Conservation (phyloP, 1,284 basidiomycete species). For the Rhizoctonia solani region DNA sequence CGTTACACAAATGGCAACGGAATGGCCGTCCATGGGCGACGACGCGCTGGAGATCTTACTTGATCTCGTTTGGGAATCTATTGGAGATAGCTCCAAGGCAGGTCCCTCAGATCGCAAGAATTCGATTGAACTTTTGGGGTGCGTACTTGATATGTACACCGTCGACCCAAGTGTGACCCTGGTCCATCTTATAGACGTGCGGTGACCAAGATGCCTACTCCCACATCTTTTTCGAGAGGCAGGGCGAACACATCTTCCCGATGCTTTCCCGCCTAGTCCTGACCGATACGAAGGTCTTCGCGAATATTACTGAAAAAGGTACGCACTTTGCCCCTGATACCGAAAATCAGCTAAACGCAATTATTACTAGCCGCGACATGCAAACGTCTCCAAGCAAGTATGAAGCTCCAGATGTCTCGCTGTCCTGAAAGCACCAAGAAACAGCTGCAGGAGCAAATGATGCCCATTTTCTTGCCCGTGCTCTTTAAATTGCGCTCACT, state of each 20-base stretch:
- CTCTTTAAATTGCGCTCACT: slow-evolving; percentile 30
- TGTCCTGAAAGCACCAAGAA: slow-evolving; percentile 8
- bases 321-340: no score
- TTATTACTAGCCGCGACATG: not conserved
- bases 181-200: no score
- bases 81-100: slow-evolving; percentile 19
- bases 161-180: not conserved
- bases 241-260: slow-evolving; percentile 28
- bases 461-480: slow-evolving; percentile 22
- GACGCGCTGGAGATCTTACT: slow-evolving; percentile 14
- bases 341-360: not conserved
- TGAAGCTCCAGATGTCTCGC: slow-evolving; percentile 28
- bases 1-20: slow-evolving; percentile 10
- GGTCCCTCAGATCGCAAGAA: slow-evolving; percentile 19
- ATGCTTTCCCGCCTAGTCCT: slow-evolving; percentile 23
- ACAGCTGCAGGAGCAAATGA: slow-evolving; percentile 25
- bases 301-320: slow-evolving; percentile 24
- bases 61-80: slow-evolving; percentile 23
- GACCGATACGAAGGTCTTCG: slow-evolving; percentile 18
- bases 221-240: slow-evolving; percentile 15
- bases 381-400: slow-evolving; percentile 12
- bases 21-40: slow-evolving; percentile 20
- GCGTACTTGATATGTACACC: not conserved
- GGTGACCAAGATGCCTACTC: slow-evolving; percentile 3
- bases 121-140: slow-evolving; percentile 19